These are phyloP conservation scores for Xylaria polymorpha DNA, from an alignment of 2,329 filamentous ascomycete genomes.

Conservation along the genomic window DNA sequence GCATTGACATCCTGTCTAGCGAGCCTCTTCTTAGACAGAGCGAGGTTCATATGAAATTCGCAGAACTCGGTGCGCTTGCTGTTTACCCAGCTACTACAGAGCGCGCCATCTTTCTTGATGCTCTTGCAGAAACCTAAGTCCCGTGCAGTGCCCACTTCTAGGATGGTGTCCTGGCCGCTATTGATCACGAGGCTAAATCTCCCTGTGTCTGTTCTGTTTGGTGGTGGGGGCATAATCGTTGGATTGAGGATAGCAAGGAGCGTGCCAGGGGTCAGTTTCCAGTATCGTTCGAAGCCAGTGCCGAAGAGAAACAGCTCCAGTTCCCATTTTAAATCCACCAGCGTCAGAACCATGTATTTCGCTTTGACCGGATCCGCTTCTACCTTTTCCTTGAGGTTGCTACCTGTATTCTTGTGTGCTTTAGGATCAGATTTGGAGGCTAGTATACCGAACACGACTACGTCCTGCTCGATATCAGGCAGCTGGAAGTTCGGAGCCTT, in stretches of 20 bases:
- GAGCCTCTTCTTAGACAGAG: conserved; percentile 72
- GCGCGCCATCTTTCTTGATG: conserved; percentile 83
- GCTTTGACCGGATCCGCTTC: conserved; percentile 69
- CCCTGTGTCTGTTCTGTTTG: conserved; percentile 79
- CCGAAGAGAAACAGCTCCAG: conserved; percentile 93
- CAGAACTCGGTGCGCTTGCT: conserved; percentile 88
- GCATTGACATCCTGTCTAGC: conserved; percentile 50
- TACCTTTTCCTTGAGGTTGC: conserved; percentile 59
- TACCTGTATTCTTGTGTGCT: conserved; percentile 61
- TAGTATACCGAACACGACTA: conserved; percentile 88
- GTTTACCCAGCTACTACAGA: conserved; percentile 88
- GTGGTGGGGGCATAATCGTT: conserved; percentile 86
- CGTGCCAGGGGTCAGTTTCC: conserved; percentile 92
- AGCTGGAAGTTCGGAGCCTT: conserved; percentile 85
- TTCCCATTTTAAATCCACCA: conserved; percentile 91
- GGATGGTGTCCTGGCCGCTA: conserved; percentile 86
- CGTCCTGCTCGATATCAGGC: conserved; percentile 85
- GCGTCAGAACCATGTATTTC: conserved; percentile 92
- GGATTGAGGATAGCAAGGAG: conserved; percentile 94
- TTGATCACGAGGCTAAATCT: conserved; percentile 87
- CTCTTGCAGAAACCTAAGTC: conserved; percentile 92
- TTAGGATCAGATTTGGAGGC: conserved; percentile 88
- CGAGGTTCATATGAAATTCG: conserved; percentile 89
- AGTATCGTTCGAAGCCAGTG: conserved; percentile 89
- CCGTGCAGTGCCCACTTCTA: conserved; percentile 86